Evolutionary conservation across 805 yeast species (phyloP).

Genomic region (Candida sanyiensis): DNA sequence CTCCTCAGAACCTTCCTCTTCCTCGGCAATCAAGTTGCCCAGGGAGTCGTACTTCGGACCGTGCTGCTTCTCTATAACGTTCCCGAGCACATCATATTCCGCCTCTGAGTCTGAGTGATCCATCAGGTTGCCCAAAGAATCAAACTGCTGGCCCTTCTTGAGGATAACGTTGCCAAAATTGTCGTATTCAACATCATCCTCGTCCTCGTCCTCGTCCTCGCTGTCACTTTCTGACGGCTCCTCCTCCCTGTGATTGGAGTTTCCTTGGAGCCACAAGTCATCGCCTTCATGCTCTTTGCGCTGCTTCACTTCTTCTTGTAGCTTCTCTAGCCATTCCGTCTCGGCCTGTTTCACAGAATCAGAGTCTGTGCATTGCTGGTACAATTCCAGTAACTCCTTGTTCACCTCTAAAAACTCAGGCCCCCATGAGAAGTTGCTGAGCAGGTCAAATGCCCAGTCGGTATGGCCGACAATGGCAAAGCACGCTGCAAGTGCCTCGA

Average conservation of each 20-base stretch:
- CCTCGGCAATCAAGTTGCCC: slow-evolving; percentile 9
- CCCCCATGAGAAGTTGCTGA: slow-evolving; percentile 90
- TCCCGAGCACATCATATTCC: background rate
- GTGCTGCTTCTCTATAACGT: slow-evolving; percentile 11
- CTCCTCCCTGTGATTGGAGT: slow-evolving; percentile 49
- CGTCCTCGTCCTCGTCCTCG: slow-evolving; percentile 17
- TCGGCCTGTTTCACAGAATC: slow-evolving; percentile 70
- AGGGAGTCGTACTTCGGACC: background rate
- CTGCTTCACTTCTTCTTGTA: slow-evolving; percentile 61
- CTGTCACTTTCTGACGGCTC: slow-evolving; percentile 25
- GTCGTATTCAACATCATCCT: slow-evolving; percentile 19
- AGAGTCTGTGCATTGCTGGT: slow-evolving; percentile 75
- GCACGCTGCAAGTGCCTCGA: slow-evolving; percentile 95
- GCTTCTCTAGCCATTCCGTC: slow-evolving; percentile 60
- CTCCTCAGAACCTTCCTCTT: slow-evolving; percentile 5
- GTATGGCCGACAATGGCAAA: slow-evolving; percentile 87
- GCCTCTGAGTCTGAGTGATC: slow-evolving; percentile 7
- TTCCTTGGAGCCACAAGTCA: slow-evolving; percentile 77
- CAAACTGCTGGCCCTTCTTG: slow-evolving; percentile 4
- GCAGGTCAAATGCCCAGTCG: slow-evolving; percentile 80
- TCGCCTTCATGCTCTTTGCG: slow-evolving; percentile 49
- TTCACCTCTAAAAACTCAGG: slow-evolving; percentile 79
- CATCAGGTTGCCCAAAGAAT: slow-evolving; percentile 23
- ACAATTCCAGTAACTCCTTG: slow-evolving; percentile 66
- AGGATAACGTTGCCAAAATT: slow-evolving; percentile 9